These are phyloP conservation scores for Paramecium tetraurelia DNA, from an alignment of 73 alveolate genomes.

Conservation along the genomic window DNA sequence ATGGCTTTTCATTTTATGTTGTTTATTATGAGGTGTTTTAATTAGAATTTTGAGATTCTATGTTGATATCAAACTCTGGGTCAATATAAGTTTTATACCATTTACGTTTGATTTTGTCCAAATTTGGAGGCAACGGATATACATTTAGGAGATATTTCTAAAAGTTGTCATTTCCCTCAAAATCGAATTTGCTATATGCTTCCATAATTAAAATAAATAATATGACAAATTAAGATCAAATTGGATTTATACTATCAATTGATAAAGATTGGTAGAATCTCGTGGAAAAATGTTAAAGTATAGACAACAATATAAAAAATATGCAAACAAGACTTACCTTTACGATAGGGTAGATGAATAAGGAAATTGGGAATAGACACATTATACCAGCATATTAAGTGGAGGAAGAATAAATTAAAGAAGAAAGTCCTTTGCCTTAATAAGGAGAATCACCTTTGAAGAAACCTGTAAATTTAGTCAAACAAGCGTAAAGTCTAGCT, in stretches of 20 bases:
- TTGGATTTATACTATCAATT: not conserved
- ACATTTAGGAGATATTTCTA: not conserved
- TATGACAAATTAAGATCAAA: slow-evolving; percentile 25
- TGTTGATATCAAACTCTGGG: not conserved
- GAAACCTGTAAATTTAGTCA: not conserved
- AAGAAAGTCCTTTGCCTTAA: not conserved
- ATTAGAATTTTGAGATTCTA: not conserved
- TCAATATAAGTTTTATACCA: slow-evolving; percentile 41
- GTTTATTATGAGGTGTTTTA: not conserved
- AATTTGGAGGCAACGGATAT: not conserved
- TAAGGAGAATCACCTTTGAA: not conserved
- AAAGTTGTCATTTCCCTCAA: not conserved
- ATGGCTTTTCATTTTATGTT: not conserved
- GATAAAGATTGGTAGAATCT: slow-evolving; percentile 7
- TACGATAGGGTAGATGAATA: not conserved
- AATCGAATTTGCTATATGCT: slow-evolving; percentile 12
- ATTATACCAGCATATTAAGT: not conserved
- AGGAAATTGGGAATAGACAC: slow-evolving; percentile 2
- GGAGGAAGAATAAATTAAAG: slow-evolving; percentile 10
- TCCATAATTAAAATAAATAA: slow-evolving; percentile 45
- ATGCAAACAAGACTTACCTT: slow-evolving; percentile 15
- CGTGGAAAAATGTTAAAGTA: not conserved
- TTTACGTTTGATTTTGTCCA: not conserved
- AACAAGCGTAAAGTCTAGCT: not conserved
- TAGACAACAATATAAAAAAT: not conserved